Percentiles rank a stretch among this genome's conserved stretches.
phyloP scores from a whole-genome alignment of 75 land plant species.

The Ceratopteris richardii region DNA sequence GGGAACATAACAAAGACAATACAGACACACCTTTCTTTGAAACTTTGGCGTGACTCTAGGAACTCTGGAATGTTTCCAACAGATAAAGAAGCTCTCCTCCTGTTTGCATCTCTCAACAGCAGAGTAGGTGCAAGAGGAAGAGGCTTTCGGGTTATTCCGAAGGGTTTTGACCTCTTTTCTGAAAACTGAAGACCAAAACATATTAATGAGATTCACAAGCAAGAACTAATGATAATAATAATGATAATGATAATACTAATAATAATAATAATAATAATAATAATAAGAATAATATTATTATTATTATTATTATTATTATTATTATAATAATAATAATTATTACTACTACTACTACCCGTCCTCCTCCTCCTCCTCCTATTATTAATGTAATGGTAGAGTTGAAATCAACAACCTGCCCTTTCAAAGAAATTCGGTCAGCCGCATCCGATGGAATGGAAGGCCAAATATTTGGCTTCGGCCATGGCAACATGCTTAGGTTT shows the following conservation, averaged over 20 bases:
- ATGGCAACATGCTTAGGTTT: constrained; percentile 86
- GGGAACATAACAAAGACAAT: neutral
- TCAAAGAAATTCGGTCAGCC: constrained; percentile 44
- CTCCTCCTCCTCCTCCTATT: no score
- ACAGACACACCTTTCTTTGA: constrained; percentile 28
- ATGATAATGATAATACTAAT: no score
- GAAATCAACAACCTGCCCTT: constrained; percentile 62
- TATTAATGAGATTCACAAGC: no score
- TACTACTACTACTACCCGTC: no score
- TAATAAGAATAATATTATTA: no score
- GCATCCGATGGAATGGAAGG: constrained; percentile 76
- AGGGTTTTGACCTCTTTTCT: constrained; percentile 46
- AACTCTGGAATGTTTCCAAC: constrained; percentile 70
- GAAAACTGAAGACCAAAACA: constrained; percentile 23
- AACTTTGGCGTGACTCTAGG: constrained; percentile 35
- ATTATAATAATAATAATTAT: no score
- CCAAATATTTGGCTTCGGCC: constrained; percentile 96
- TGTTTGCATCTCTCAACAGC: constrained; percentile 84
- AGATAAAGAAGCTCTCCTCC: constrained; percentile 87
- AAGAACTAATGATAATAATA: no score
- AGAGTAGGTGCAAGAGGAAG: constrained; percentile 74
- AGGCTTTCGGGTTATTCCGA: constrained; percentile 50
- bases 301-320: no score
- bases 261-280: no score
- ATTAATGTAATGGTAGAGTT: no score